A percentile compares a stretch with the other conserved stretches of the same genome.
Conservation (phyloP, 306 rosid species). For the Acacia melanoxylon region DNA sequence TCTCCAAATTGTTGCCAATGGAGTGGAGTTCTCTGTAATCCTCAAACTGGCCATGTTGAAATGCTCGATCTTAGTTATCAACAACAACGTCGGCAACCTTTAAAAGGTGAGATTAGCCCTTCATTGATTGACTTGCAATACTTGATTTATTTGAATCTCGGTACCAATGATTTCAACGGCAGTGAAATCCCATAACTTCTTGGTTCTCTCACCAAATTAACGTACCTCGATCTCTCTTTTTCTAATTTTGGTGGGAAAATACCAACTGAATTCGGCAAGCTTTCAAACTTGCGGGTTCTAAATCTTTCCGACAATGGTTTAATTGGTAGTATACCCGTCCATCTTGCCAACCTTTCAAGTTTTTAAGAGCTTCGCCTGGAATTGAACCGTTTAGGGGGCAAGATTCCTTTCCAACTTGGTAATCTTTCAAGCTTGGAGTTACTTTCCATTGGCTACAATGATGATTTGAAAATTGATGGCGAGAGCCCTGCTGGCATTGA, state of each 20-base stretch:
- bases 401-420: not conserved
- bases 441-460: not conserved
- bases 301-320: not conserved
- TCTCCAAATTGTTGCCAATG: too few relatives aligned
- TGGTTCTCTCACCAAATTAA: not conserved
- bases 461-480: not conserved
- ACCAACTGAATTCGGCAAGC: not conserved
- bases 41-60: not conserved
- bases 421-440: not conserved
- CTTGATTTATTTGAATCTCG: not conserved
- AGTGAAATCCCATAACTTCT: not conserved
- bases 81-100: fast-evolving
- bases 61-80: not conserved
- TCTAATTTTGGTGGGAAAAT: not conserved
- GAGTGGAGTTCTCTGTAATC: not conserved
- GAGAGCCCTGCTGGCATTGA: not conserved
- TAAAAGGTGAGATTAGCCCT: not conserved
- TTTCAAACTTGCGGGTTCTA: not conserved
- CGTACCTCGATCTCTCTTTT: not conserved
- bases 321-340: not conserved
- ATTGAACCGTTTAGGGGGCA: not conserved
- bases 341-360: not conserved
- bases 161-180: not conserved
- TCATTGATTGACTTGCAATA: not conserved
- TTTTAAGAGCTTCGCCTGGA: not conserved